Evolutionary conservation across 805 yeast species (phyloP).

Genomic region (Zygosaccharomyces rouxii): DNA sequence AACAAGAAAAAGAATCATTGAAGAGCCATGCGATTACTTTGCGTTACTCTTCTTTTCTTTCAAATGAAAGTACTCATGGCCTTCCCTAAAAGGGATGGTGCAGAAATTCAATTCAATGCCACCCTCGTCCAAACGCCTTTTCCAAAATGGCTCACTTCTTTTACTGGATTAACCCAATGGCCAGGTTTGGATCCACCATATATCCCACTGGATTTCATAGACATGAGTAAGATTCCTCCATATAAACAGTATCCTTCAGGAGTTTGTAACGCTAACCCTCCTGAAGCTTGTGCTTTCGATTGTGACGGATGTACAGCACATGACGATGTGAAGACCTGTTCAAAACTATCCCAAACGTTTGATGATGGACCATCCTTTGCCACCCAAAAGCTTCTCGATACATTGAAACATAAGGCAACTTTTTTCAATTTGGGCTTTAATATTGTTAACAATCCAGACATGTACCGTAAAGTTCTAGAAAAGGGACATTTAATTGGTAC

Average conservation of each 20-base stretch:
- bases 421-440: slow-evolving; percentile 85
- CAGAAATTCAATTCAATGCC: background rate
- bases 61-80: background rate
- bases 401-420: slow-evolving; percentile 57
- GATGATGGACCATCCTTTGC: slow-evolving; percentile 90
- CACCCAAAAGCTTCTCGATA: slow-evolving; percentile 55
- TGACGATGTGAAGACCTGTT: slow-evolving; percentile 77
- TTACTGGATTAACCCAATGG: slow-evolving; percentile 76
- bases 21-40: background rate
- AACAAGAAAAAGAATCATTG: background rate
- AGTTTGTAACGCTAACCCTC: slow-evolving; percentile 47
- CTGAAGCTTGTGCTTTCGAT: slow-evolving; percentile 74
- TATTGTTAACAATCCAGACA: slow-evolving; percentile 70
- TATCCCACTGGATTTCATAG: slow-evolving; percentile 70
- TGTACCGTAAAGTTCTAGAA: slow-evolving; percentile 51
- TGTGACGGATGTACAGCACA: slow-evolving; percentile 71
- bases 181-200: slow-evolving; percentile 87
- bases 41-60: background rate
- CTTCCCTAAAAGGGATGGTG: slow-evolving; percentile 6
- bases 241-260: slow-evolving; percentile 51
- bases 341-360: slow-evolving; percentile 75
- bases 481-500: slow-evolving; percentile 78
- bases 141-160: slow-evolving; percentile 73
- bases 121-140: slow-evolving; percentile 43
- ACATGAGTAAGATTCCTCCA: slow-evolving; percentile 49